Conservation (phyloP, 306 rosid genomes). For the Astragalus membranaceus region DNA sequence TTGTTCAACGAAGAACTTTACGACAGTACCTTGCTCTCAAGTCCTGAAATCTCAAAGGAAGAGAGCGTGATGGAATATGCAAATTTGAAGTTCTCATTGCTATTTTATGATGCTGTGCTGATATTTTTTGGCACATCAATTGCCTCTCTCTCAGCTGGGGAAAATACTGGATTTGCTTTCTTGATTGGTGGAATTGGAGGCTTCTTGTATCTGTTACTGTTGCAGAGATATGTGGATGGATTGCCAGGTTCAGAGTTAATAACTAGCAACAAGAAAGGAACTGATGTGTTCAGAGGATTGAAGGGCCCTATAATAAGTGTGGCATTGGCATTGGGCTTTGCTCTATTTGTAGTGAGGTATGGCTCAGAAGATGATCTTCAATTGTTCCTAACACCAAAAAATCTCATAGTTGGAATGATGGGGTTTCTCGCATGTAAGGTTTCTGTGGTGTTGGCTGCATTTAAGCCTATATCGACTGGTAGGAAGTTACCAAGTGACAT, state of each 20-base stretch:
- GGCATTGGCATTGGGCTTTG: constrained; percentile 51
- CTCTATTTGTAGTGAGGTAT: constrained; percentile 37
- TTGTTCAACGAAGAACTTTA: constrained; percentile 32
- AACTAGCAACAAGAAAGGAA: constrained; percentile 14
- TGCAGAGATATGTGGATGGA: constrained; percentile 84
- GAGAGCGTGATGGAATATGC: constrained; percentile 78
- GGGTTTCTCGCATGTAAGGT: constrained; percentile 80
- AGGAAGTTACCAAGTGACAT: constrained; percentile 39
- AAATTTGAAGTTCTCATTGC: constrained; percentile 72
- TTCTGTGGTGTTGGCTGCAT: constrained; percentile 77
- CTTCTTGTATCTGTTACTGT: constrained; percentile 70
- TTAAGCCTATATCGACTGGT: constrained; percentile 50
- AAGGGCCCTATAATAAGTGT: constrained; percentile 49
- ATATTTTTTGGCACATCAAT: constrained; percentile 49
- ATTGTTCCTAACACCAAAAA: constrained; percentile 42
- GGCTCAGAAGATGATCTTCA: constrained; percentile 52
- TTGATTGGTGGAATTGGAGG: constrained; percentile 74
- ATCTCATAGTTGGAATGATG: constrained; percentile 64
- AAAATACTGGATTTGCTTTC: constrained; percentile 53
- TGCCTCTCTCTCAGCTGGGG: constrained; percentile 49
- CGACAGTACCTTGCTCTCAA: constrained; percentile 10
- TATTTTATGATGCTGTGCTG: constrained; percentile 69
- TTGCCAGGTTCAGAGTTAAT: constrained; percentile 52
- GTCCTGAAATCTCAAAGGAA: constrained; percentile 41
- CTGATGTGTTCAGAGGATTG: constrained; percentile 31